Base-by-base conservation (phyloP, 2,329 filamentous ascomycete genomes). In the Fusarium nematophilum region DNA sequence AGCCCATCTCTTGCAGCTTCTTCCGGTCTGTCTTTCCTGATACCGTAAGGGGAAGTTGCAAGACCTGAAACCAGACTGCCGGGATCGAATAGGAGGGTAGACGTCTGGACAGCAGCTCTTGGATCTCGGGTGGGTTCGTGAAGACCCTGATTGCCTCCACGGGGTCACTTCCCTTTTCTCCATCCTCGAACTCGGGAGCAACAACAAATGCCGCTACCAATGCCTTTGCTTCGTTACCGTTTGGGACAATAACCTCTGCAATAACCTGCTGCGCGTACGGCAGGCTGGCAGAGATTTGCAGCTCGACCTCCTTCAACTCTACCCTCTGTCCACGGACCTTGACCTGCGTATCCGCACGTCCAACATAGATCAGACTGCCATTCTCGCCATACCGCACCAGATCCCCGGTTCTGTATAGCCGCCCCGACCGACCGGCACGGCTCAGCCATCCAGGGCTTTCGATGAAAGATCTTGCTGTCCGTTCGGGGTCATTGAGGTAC, bases 311-410 rank as follows among this genome's bases (percentile, higher is more conserved):
- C 6, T 49, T 49, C 21, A 49, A n/a, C 29, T 49, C 17, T 26
- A 39, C 23, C 44, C 26, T 29, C 17, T 52, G 48, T 15, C 48
- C 48, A 37, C 39, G 47, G 15, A 51, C 21, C 30, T 51, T 51
- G 38, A 51, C 38, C 8, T 43, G 47, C 3, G 47, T 51, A 4
- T 52, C 48, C 3, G 18, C 25, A 15, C 48, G 48, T 4, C 21
- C 38, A 7, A 51, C 17, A 38, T 44, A 38, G 3, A 38, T 25
- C 9, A 45, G 48, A 9, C 39, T 17, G 1, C 39, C 48, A 7
- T 52, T 31, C 25, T 31, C 14, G 50, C 17, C 6, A 15, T 53
- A 53, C 9, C 42, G 26, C 1, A 53, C 50, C 11, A 53, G 14
- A 31, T 53, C 50, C 3, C 42, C 50, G 4, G 50, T 53, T 39